Conservation (phyloP, 257 asterid genomes). For the Penstemon barbatus region DNA sequence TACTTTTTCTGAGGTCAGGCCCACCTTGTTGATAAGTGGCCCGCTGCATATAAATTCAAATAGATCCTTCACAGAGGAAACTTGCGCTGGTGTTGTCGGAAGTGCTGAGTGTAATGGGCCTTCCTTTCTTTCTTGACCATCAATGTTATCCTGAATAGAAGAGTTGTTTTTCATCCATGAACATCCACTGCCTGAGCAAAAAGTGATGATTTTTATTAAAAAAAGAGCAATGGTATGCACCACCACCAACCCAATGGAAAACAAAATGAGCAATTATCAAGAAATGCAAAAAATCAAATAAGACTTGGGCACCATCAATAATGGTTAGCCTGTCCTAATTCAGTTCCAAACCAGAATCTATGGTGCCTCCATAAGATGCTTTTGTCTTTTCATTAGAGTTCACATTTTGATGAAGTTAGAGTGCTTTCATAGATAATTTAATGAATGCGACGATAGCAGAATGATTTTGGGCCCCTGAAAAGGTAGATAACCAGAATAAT, state of each 20-base stretch:
- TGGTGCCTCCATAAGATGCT: background rate
- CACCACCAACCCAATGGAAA: background rate
- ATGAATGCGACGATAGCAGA: background rate
- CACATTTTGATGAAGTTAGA: slow-evolving; percentile 2
- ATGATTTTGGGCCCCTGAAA: background rate
- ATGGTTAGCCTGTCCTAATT: background rate
- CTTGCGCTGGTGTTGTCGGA: slow-evolving; percentile 53
- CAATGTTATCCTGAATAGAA: slow-evolving; percentile 25
- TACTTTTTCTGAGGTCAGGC: slow-evolving; percentile 69
- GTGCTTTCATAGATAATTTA: background rate
- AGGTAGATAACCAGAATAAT: slow-evolving; percentile 8
- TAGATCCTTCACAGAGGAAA: slow-evolving; percentile 70
- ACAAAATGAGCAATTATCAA: background rate
- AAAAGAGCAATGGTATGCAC: background rate
- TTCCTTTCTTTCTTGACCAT: slow-evolving; percentile 36
- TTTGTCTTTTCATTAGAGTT: background rate
- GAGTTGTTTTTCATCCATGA: slow-evolving; percentile 63
- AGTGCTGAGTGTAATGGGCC: slow-evolving; percentile 42
- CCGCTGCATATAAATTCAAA: slow-evolving; percentile 77
- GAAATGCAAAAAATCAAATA: background rate
- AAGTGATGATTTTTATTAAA: slow-evolving; percentile 14
- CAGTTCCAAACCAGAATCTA: background rate
- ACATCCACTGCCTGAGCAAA: slow-evolving; percentile 50
- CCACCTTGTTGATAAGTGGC: slow-evolving; percentile 64
- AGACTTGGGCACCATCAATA: background rate